These are phyloP conservation scores for Penicillium occitanis DNA, from an alignment of 2,329 filamentous ascomycete genomes.

Conservation along the genomic window DNA sequence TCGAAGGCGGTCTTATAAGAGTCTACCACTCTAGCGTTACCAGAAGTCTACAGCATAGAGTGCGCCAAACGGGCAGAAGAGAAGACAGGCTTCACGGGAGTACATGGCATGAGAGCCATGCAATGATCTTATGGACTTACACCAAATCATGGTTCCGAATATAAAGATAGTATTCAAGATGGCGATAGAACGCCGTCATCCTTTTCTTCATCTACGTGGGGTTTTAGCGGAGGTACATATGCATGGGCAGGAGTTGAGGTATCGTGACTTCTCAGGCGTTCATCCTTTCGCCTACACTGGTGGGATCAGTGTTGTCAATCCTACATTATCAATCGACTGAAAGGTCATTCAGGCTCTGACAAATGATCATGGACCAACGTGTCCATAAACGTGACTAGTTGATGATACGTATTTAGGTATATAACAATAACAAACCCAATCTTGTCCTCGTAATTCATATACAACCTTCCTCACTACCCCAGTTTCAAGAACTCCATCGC, in stretches of 20 bases:
- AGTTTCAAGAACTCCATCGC: slow-evolving; percentile 38
- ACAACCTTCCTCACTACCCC: slow-evolving; percentile 12
- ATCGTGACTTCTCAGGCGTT: slow-evolving; percentile 16
- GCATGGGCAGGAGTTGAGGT: slow-evolving; percentile 21
- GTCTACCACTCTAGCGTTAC: not conserved
- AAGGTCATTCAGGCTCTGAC: not conserved
- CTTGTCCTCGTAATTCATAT: not conserved
- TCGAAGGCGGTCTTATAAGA: not conserved
- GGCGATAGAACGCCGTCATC: not conserved
- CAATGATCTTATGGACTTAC: not conserved
- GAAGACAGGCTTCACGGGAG: not conserved
- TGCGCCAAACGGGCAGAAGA: not conserved
- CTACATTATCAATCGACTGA: not conserved
- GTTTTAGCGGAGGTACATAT: slow-evolving; percentile 5
- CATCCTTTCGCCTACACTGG: not conserved
- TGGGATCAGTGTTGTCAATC: not conserved
- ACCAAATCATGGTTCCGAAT: not conserved
- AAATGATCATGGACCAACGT: not conserved
- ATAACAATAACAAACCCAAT: not conserved
- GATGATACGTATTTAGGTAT: slow-evolving; percentile 8
- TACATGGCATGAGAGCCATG: not conserved
- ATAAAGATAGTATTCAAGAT: not conserved
- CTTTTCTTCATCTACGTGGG: not conserved
- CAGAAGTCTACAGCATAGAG: not conserved
- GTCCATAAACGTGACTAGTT: not conserved